Percentiles rank a stretch among this genome's conserved stretches.
phyloP scores from a whole-genome alignment of 2,329 filamentous ascomycete species.

The Arthroderma sp. region DNA sequence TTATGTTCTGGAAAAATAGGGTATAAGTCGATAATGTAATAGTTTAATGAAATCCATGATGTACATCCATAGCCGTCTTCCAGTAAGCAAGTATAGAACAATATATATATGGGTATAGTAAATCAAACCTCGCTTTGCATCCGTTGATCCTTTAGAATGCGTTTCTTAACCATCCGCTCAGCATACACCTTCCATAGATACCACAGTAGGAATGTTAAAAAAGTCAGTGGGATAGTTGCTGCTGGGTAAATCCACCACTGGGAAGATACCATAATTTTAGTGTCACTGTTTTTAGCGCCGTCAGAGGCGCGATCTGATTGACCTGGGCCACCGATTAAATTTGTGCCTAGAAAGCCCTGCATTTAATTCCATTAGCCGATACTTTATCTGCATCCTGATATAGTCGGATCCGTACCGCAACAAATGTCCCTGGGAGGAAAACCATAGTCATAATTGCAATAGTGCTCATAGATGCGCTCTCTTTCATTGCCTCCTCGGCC shows the following conservation, averaged over 20 bases:
- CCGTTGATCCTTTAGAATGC: neutral
- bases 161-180: conserved; percentile 9
- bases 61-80: neutral
- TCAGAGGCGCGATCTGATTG: neutral
- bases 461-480: conserved; percentile 29
- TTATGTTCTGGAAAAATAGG: neutral
- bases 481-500: conserved; percentile 19
- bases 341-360: conserved; percentile 10
- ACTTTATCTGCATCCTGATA: neutral
- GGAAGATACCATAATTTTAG: conserved; percentile 7
- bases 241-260: conserved; percentile 14
- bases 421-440: conserved; percentile 33
- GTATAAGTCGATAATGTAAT: neutral
- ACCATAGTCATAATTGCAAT: conserved; percentile 32
- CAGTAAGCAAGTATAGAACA: neutral
- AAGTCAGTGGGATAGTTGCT: conserved; percentile 14
- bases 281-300: neutral
- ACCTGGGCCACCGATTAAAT: conserved; percentile 6
- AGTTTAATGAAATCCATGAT: neutral
- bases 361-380: neutral
- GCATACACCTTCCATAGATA: conserved; percentile 11
- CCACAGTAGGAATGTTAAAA: conserved; percentile 8
- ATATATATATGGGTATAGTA: neutral
- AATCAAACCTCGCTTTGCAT: conserved; percentile 3
- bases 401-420: conserved; percentile 20